Conservation (phyloP, 1,139 yeast genomes). For the Lodderomyces orthopsilosis region DNA sequence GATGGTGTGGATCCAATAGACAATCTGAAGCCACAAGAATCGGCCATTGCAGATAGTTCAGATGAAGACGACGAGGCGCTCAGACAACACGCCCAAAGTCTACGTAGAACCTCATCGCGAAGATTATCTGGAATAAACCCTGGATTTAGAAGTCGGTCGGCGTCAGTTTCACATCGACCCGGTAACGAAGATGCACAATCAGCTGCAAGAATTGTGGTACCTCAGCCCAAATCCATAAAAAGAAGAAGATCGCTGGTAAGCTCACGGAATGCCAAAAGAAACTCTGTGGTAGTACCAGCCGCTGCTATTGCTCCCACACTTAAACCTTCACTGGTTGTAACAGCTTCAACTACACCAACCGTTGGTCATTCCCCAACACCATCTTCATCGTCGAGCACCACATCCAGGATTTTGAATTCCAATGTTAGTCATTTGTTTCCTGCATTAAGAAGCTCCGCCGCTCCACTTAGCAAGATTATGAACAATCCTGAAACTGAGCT, state of each 20-base stretch:
- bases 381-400: constrained; percentile 2
- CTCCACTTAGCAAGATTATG: constrained; percentile 8
- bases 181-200: constrained; percentile 1
- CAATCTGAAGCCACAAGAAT: constrained; percentile 15
- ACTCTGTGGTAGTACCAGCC: constrained; percentile 1
- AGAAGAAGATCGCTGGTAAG: constrained; percentile 4
- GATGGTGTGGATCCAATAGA: constrained; percentile 35
- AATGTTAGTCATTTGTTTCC: constrained; percentile 3
- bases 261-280: not conserved
- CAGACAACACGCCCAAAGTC: constrained; percentile 29
- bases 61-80: constrained; percentile 30
- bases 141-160: constrained; percentile 27
- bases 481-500: constrained; percentile 8
- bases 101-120: constrained; percentile 15
- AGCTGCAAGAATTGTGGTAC: constrained; percentile 3
- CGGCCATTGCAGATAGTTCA: constrained; percentile 10
- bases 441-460: not conserved
- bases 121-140: constrained; percentile 38
- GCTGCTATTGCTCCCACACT: constrained; percentile 4
- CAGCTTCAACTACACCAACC: not conserved
- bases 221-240: constrained; percentile 4
- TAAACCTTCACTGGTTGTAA: constrained; percentile 1
- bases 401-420: not conserved
- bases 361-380: not conserved
- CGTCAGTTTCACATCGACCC: constrained; percentile 21